These are phyloP conservation scores for Phlebopus sp. DNA, from an alignment of 1,284 basidiomycete genomes.

Conservation along the genomic window DNA sequence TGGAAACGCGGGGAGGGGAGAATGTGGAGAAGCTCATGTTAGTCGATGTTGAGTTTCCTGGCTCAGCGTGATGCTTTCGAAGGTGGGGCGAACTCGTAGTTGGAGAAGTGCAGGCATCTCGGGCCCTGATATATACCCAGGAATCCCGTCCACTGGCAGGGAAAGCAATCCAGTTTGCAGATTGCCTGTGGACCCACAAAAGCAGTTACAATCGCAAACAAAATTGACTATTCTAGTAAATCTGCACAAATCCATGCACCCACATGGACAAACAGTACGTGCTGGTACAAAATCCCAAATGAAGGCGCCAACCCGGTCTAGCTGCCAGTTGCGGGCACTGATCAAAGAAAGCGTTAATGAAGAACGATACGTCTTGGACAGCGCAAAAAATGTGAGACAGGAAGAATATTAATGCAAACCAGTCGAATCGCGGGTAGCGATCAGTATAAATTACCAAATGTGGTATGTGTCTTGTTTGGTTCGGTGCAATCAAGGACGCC, in stretches of 20 bases:
- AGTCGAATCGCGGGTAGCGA: background rate
- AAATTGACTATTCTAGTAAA: conserved; percentile 9
- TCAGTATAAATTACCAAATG: background rate
- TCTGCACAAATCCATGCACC: background rate
- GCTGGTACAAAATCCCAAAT: too few species aligned
- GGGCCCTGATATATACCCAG: conserved; percentile 10
- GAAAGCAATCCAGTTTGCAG: conserved; percentile 8
- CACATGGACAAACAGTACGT: conserved; percentile 3
- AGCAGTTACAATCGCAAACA: background rate
- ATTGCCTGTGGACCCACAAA: conserved; percentile 10
- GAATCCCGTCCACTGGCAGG: background rate
- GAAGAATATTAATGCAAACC: background rate
- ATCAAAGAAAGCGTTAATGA: too few species aligned
- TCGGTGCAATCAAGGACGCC: too few species aligned
- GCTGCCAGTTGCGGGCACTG: too few species aligned
- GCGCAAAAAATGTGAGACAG: background rate
- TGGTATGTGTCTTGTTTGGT: background rate
- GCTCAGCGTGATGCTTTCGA: background rate
- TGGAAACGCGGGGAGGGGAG: conserved; percentile 1
- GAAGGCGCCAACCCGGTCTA: too few species aligned
- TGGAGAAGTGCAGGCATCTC: background rate
- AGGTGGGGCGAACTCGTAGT: too few species aligned
- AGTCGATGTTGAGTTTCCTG: background rate
- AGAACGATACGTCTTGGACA: too few species aligned
- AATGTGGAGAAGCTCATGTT: conserved; percentile 1